Evolutionary conservation across 2,329 filamentous ascomycete genomes (phyloP).

Genomic region (Drechslera avenae): DNA sequence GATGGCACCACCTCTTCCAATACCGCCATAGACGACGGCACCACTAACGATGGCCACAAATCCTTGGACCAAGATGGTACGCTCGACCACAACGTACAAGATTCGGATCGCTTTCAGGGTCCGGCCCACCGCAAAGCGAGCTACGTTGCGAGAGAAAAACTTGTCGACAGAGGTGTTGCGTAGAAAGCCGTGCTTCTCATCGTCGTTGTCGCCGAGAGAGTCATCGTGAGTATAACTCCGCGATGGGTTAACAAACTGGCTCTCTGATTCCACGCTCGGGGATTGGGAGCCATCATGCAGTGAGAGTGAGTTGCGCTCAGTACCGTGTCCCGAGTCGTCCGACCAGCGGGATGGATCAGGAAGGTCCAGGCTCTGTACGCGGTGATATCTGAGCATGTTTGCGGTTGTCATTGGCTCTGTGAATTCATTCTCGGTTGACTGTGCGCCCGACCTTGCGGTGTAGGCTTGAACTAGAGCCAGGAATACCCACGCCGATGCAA

Average conservation of each 20-base stretch:
- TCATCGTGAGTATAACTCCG: slow-evolving; percentile 50
- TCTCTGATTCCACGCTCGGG: slow-evolving; percentile 58
- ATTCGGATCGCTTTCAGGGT: slow-evolving; percentile 64
- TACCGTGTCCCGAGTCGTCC: slow-evolving; percentile 64
- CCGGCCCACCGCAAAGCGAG: slow-evolving; percentile 59
- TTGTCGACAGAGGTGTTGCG: slow-evolving; percentile 54
- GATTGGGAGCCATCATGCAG: slow-evolving; percentile 69
- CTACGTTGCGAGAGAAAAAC: slow-evolving; percentile 61
- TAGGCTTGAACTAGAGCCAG: slow-evolving; percentile 70
- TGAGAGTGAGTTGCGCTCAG: slow-evolving; percentile 70
- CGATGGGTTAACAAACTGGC: slow-evolving; percentile 46
- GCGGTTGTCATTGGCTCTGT: slow-evolving; percentile 40
- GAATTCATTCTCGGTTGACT: slow-evolving; percentile 24
- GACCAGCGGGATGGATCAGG: slow-evolving; percentile 46
- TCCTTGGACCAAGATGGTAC: slow-evolving; percentile 76
- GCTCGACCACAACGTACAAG: slow-evolving; percentile 72
- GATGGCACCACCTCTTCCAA: slow-evolving; percentile 73
- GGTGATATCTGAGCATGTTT: slow-evolving; percentile 49
- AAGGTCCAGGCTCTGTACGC: slow-evolving; percentile 39
- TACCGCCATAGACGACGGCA: slow-evolving; percentile 76
- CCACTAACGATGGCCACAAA: slow-evolving; percentile 76
- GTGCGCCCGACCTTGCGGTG: slow-evolving; percentile 53
- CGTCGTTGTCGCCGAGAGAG: slow-evolving; percentile 52
- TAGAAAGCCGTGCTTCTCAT: slow-evolving; percentile 55
- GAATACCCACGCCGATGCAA: slow-evolving; percentile 71